Evolutionary conservation across 768 basidiomycete species (phyloP).

Genomic region (Porphyrellus cyaneotinctus): DNA sequence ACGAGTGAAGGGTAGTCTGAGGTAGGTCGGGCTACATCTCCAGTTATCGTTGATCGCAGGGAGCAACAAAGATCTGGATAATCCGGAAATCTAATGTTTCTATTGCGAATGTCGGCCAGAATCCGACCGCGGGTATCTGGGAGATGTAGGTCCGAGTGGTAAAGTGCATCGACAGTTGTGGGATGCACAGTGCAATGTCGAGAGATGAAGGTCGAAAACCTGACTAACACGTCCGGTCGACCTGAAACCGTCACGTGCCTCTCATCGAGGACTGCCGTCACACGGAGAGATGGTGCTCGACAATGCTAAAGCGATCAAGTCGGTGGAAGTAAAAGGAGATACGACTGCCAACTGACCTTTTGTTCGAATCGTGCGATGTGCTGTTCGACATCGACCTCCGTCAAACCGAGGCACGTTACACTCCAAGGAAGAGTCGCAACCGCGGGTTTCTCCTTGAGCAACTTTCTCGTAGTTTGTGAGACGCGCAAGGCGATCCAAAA

Average conservation of each 20-base stretch:
- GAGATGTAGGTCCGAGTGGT: slow-evolving; percentile 40
- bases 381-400: slow-evolving; percentile 20
- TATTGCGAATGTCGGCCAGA: slow-evolving; percentile 39
- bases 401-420: slow-evolving; percentile 37
- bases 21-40: slow-evolving; percentile 31
- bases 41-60: slow-evolving; percentile 45
- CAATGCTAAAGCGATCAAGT: slow-evolving; percentile 9
- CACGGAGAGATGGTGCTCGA: slow-evolving; percentile 32
- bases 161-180: slow-evolving; percentile 48
- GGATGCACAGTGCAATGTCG: slow-evolving; percentile 36
- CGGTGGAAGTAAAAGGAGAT: not conserved
- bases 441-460: slow-evolving; percentile 17
- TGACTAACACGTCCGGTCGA: slow-evolving; percentile 44
- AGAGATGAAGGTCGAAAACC: slow-evolving; percentile 40
- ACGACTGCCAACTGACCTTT: slow-evolving; percentile 9
- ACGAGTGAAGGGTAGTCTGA: slow-evolving; percentile 30
- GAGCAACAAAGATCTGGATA: slow-evolving; percentile 45
- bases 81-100: slow-evolving; percentile 49
- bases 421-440: slow-evolving; percentile 41
- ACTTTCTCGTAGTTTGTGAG: slow-evolving; percentile 28
- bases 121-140: slow-evolving; percentile 37
- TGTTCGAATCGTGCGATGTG: slow-evolving; percentile 25
- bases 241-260: slow-evolving; percentile 55
- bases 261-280: slow-evolving; percentile 50
- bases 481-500: slow-evolving; percentile 51